Evolutionary conservation across 2,329 filamentous ascomycete genomes (phyloP).

Genomic region (Dactylellina sp.): DNA sequence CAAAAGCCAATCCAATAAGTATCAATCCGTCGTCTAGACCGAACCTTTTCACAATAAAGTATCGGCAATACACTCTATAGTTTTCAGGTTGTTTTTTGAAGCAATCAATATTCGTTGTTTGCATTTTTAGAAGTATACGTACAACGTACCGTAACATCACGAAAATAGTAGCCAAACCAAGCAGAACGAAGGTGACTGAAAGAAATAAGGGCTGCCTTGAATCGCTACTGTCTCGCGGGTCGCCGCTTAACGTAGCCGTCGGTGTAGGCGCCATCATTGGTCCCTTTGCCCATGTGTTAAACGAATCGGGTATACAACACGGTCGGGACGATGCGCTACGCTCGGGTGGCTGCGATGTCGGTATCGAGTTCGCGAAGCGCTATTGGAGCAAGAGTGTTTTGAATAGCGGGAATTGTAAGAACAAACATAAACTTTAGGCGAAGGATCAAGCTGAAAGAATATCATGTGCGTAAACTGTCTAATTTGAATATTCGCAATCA

Average conservation of each 20-base stretch:
- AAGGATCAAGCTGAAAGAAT: neutral
- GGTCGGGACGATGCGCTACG: neutral
- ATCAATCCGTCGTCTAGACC: constrained; percentile 64
- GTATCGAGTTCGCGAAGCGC: too few species aligned
- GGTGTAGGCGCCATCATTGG: constrained; percentile 37
- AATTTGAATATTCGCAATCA: too few species aligned
- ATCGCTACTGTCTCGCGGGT: constrained; percentile 11
- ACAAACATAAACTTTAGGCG: neutral
- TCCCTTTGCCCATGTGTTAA: too few species aligned
- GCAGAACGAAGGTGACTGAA: constrained; percentile 57
- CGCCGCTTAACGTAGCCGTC: constrained; percentile 27
- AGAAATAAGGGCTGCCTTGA: constrained; percentile 50
- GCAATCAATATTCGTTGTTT: constrained; percentile 3
- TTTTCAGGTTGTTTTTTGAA: neutral
- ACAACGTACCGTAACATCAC: constrained; percentile 58
- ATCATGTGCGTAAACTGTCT: neutral
- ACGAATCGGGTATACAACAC: constrained; percentile 1
- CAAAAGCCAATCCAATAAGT: constrained; percentile 58
- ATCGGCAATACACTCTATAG: constrained; percentile 59
- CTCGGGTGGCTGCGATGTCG: neutral
- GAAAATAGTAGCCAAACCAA: constrained; percentile 59
- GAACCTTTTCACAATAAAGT: constrained; percentile 56
- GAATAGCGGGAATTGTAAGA: neutral
- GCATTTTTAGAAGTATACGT: neutral
- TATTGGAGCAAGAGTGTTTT: neutral